A percentile compares a stretch with the other conserved stretches of the same genome.
Conservation (phyloP, 139 green algal genomes). For the Cymbomonas tetramitiformis region DNA sequence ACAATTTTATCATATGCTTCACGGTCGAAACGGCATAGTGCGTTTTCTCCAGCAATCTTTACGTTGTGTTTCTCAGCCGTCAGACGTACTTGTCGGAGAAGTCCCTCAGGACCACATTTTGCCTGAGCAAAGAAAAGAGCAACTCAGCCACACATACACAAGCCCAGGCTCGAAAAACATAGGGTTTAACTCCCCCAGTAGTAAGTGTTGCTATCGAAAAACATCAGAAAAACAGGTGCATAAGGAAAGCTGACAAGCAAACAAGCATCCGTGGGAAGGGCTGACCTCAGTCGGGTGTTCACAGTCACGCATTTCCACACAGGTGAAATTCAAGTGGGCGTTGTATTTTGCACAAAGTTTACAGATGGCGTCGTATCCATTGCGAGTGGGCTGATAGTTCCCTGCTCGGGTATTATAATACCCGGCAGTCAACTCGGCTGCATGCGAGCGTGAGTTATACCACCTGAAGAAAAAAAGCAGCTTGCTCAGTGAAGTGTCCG, state of each 20-base stretch:
- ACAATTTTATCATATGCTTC: slow-evolving; percentile 18
- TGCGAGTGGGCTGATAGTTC: slow-evolving; percentile 18
- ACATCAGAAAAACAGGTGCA: no score
- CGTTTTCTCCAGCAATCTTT: slow-evolving; percentile 21
- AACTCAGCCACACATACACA: no score
- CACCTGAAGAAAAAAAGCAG: no score
- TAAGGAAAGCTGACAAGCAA: no score
- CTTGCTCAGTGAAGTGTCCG: no score
- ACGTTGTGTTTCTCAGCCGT: neutral
- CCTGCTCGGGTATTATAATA: slow-evolving; percentile 90
- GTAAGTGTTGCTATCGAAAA: no score
- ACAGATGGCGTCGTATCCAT: slow-evolving; percentile 63
- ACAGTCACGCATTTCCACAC: slow-evolving; percentile 95
- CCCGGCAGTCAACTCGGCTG: slow-evolving; percentile 88
- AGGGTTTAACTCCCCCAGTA: no score
- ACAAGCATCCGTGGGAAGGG: no score
- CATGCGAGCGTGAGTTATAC: slow-evolving; percentile 81
- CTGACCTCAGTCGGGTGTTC: no score
- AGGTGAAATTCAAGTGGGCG: slow-evolving; percentile 83
- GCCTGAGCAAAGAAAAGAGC: slow-evolving; percentile 1
- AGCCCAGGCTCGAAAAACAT: no score
- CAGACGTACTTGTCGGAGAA: slow-evolving; percentile 12
- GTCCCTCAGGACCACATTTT: slow-evolving; percentile 7
- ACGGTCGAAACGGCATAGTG: slow-evolving; percentile 18
- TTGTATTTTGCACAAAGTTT: slow-evolving; percentile 38